Evolutionary conservation across 2,329 filamentous ascomycete species (phyloP).

Genomic region (Coleophoma eucalyptorum): DNA sequence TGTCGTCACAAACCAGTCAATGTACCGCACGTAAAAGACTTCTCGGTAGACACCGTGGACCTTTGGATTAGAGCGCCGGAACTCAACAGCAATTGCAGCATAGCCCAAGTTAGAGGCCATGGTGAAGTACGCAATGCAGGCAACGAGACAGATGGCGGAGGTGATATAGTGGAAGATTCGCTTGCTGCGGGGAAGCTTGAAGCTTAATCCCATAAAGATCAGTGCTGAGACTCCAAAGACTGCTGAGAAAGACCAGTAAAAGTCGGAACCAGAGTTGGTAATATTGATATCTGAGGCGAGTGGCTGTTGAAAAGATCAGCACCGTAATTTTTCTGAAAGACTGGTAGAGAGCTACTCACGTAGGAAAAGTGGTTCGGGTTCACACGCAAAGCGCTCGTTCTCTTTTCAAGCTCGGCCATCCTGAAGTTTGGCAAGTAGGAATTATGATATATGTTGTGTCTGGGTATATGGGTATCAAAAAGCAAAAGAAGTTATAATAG

Average conservation of each 20-base stretch:
- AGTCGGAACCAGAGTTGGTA: conserved; percentile 52
- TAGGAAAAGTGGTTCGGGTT: conserved; percentile 21
- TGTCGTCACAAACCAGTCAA: conserved; percentile 61
- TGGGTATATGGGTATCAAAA: not conserved
- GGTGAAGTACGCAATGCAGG: conserved; percentile 60
- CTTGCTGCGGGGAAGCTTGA: conserved; percentile 49
- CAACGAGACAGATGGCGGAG: conserved; percentile 51
- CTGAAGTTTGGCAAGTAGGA: not conserved
- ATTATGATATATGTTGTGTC: no score
- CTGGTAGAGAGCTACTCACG: not conserved
- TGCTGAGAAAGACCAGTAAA: conserved; percentile 51
- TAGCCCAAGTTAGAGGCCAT: conserved; percentile 66
- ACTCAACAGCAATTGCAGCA: conserved; percentile 60
- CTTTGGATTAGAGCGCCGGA: conserved; percentile 35
- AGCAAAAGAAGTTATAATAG: not conserved
- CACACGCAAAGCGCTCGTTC: conserved; percentile 8
- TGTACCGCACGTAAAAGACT: conserved; percentile 64
- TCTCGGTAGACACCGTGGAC: conserved; percentile 51
- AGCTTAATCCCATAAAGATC: conserved; percentile 45
- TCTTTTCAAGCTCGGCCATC: not conserved
- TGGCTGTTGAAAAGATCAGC: conserved; percentile 69
- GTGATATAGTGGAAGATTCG: conserved; percentile 65
- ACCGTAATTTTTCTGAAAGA: conserved; percentile 78
- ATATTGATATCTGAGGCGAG: conserved; percentile 48
- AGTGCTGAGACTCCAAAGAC: conserved; percentile 54